Percentiles rank a stretch among this genome's conserved stretches.
Evolutionary conservation across 1,139 yeast species (phyloP).

Genomic region (Pichia inconspicua): DNA sequence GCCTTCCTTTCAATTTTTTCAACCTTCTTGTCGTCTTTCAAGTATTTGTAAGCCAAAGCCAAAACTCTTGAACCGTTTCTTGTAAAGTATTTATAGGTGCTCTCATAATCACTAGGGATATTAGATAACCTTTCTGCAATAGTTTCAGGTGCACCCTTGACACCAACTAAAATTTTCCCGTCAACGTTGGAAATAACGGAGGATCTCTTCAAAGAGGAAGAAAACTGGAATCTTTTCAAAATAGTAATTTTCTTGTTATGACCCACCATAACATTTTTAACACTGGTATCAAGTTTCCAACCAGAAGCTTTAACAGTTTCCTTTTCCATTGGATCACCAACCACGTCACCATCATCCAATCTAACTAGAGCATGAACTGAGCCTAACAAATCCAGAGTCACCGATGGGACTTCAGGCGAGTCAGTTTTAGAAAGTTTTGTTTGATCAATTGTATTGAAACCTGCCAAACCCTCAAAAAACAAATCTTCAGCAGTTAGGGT

Average conservation of each 20-base stretch:
- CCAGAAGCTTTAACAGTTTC: slow-evolving; percentile 84
- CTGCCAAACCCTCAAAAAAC: slow-evolving; percentile 94
- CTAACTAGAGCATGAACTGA: slow-evolving; percentile 94
- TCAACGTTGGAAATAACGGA: slow-evolving; percentile 71
- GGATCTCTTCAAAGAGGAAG: slow-evolving; percentile 92
- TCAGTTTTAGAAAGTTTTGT: slow-evolving; percentile 52
- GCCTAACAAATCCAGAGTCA: slow-evolving; percentile 72
- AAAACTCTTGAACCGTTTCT: slow-evolving; percentile 95
- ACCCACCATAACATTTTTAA: slow-evolving; percentile 51
- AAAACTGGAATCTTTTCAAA: slow-evolving; percentile 91
- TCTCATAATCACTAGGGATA: slow-evolving; percentile 78
- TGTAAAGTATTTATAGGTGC: slow-evolving; percentile 80
- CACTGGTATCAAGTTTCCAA: slow-evolving; percentile 67
- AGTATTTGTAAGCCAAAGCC: slow-evolving; percentile 79
- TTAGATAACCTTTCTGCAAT: slow-evolving; percentile 65
- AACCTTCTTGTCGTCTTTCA: slow-evolving; percentile 43
- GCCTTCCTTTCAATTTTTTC: slow-evolving; percentile 59
- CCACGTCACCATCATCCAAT: slow-evolving; percentile 92
- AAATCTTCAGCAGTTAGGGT: slow-evolving; percentile 96
- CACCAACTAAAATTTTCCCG: slow-evolving; percentile 64
- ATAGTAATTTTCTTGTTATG: slow-evolving; percentile 53
- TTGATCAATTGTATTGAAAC: slow-evolving; percentile 50
- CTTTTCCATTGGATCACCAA: slow-evolving; percentile 99
- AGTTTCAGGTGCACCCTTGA: slow-evolving; percentile 99
- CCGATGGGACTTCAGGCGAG: slow-evolving; percentile 45